These are phyloP conservation scores for Stephanodiscus minutulus DNA, from an alignment of 108 stramenopile genomes.

Conservation along the genomic window DNA sequence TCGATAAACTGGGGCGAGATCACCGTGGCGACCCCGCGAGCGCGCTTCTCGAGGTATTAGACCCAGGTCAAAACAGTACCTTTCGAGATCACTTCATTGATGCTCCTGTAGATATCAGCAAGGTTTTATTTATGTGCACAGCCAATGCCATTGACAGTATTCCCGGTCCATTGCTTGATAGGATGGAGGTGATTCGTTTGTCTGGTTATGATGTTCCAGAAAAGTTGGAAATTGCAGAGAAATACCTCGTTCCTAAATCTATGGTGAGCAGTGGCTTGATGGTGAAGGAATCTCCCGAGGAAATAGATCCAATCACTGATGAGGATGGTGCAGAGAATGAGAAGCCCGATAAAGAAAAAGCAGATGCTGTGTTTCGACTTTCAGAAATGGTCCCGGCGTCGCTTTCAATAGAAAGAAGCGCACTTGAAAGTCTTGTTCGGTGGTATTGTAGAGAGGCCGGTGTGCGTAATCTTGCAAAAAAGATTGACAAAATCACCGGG, in stretches of 20 bases:
- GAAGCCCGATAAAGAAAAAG: slow-evolving; percentile 16
- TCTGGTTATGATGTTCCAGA: slow-evolving; percentile 98
- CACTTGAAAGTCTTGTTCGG: slow-evolving; percentile 89
- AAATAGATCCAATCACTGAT: slow-evolving; percentile 25
- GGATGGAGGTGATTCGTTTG: slow-evolving; percentile 97
- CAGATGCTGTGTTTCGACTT: slow-evolving; percentile 38
- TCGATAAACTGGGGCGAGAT: slow-evolving; percentile 94
- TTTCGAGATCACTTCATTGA: slow-evolving; percentile 98
- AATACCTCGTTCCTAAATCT: slow-evolving; percentile 95
- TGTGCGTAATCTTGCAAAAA: slow-evolving; percentile 94
- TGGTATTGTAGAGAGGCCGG: slow-evolving; percentile 99
- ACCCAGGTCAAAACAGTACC: slow-evolving; percentile 90
- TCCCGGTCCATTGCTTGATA: slow-evolving; percentile 94
- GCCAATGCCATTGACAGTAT: slow-evolving; percentile 94
- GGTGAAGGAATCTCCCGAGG: slow-evolving; percentile 48
- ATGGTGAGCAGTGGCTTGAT: slow-evolving; percentile 87
- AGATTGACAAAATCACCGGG: slow-evolving; percentile 93
- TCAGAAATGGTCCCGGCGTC: slow-evolving; percentile 66
- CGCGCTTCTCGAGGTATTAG: slow-evolving; percentile 93
- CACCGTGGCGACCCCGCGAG: slow-evolving; percentile 94
- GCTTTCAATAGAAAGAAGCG: slow-evolving; percentile 69
- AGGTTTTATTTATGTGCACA: slow-evolving; percentile 97
- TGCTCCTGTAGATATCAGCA: slow-evolving; percentile 96
- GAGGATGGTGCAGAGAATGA: slow-evolving; percentile 24
- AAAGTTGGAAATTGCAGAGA: slow-evolving; percentile 95